Evolutionary conservation across 2,329 filamentous ascomycete species (phyloP).

Genomic region (Cytospora schulzeri): DNA sequence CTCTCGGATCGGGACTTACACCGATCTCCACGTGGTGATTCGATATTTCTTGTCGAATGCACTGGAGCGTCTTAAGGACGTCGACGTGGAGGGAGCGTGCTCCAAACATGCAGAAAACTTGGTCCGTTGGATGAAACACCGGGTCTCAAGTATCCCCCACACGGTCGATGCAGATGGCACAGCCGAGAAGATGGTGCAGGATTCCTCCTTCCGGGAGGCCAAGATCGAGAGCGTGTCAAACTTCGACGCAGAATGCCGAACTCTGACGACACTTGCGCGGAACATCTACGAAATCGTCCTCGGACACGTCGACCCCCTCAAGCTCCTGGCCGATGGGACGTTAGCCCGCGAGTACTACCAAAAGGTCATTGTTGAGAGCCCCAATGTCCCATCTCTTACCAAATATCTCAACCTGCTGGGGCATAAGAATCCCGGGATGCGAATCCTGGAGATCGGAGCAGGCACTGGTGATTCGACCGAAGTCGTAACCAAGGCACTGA

Average conservation of each 20-base stretch:
- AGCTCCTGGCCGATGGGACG: neutral
- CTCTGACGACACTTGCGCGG: neutral
- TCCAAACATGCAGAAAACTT: neutral
- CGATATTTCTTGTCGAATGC: neutral
- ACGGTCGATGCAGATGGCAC: no score
- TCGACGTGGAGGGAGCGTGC: neutral
- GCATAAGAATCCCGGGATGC: neutral
- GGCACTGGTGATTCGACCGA: neutral
- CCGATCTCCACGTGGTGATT: neutral
- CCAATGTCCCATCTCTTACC: neutral
- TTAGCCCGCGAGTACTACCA: neutral
- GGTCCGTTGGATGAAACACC: neutral
- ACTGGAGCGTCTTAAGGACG: neutral
- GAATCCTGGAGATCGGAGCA: neutral
- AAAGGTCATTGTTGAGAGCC: neutral
- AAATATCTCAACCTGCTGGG: neutral
- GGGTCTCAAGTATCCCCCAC: no score
- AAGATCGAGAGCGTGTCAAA: neutral
- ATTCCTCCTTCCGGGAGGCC: neutral
- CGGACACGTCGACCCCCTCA: neutral
- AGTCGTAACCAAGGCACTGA: conserved; percentile 18
- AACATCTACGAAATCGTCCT: neutral
- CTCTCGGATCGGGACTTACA: neutral
- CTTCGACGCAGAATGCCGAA: neutral
- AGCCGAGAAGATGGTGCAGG: neutral